These are phyloP conservation scores for Carex pumila DNA, from an alignment of 176 grass and related monocot genomes.

Conservation along the genomic window DNA sequence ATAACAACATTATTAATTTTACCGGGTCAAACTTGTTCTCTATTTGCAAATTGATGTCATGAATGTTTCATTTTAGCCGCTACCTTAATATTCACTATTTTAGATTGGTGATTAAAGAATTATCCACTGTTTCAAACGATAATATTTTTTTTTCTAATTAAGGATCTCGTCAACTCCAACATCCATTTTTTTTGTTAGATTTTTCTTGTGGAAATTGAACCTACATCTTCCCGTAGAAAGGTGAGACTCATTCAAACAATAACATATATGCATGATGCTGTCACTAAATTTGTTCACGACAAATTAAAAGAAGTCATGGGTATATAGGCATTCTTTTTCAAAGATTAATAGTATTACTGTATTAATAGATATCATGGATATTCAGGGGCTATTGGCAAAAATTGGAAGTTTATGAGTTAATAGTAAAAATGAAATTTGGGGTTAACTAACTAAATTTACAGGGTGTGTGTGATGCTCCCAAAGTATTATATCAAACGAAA, in stretches of 20 bases:
- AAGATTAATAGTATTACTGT: neutral
- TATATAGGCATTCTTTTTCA: neutral
- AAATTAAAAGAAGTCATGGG: neutral
- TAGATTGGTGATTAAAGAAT: neutral
- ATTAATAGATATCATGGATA: neutral
- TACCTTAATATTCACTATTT: neutral
- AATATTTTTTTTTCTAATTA: too few species aligned
- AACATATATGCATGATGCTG: too few species aligned
- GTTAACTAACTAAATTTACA: neutral
- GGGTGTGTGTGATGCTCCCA: neutral
- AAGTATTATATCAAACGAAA: neutral
- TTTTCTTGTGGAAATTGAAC: too few species aligned
- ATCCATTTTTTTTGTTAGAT: too few species aligned
- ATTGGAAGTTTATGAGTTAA: neutral
- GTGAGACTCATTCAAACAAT: neutral
- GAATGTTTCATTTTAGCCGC: neutral
- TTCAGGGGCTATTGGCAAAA: neutral
- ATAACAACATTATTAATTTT: neutral
- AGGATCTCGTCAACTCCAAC: too few species aligned
- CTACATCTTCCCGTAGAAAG: neutral
- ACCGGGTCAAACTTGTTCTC: neutral
- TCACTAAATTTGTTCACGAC: neutral
- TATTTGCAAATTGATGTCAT: neutral
- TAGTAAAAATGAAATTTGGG: neutral
- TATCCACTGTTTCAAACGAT: neutral